phyloP scores from a whole-genome alignment of 1,284 basidiomycete species.

The Irpex sp. region DNA sequence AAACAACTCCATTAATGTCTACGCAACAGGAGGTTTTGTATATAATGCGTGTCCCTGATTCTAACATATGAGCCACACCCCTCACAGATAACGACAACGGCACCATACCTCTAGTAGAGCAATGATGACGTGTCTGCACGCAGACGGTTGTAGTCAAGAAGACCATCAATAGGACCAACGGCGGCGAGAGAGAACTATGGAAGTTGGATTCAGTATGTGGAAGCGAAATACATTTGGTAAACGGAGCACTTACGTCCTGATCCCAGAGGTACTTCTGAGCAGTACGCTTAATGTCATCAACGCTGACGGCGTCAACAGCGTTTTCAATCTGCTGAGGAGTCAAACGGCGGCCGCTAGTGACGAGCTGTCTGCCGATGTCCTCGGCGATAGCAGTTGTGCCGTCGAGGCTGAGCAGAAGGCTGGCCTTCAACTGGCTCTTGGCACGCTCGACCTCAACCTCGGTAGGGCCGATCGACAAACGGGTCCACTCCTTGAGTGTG shows the following conservation, averaged over 20 bases:
- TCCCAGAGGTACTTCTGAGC: constrained; percentile 98
- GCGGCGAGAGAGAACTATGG: constrained; percentile 76
- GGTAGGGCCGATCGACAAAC: constrained; percentile 89
- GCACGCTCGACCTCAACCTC: constrained; percentile 92
- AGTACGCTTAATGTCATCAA: constrained; percentile 91
- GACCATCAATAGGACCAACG: constrained; percentile 84
- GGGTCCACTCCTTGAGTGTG: constrained; percentile 94
- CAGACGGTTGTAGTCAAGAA: constrained; percentile 82
- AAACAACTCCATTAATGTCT: neutral
- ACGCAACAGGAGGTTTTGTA: neutral
- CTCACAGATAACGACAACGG: neutral
- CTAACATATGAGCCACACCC: neutral
- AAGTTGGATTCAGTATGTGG: neutral
- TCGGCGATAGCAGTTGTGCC: constrained; percentile 96
- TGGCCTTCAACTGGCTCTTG: constrained; percentile 97
- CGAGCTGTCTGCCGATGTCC: constrained; percentile 96
- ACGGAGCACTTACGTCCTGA: constrained; percentile 67
- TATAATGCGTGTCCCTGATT: neutral
- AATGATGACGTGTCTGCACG: constrained; percentile 80
- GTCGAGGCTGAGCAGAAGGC: constrained; percentile 86
- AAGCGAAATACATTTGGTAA: neutral
- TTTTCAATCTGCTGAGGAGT: constrained; percentile 94
- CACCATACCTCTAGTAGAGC: constrained; percentile 49
- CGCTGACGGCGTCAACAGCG: constrained; percentile 86
- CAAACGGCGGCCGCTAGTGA: constrained; percentile 88